Conservation (phyloP, 441 rosid species). For the Aquilaria agallochum region DNA sequence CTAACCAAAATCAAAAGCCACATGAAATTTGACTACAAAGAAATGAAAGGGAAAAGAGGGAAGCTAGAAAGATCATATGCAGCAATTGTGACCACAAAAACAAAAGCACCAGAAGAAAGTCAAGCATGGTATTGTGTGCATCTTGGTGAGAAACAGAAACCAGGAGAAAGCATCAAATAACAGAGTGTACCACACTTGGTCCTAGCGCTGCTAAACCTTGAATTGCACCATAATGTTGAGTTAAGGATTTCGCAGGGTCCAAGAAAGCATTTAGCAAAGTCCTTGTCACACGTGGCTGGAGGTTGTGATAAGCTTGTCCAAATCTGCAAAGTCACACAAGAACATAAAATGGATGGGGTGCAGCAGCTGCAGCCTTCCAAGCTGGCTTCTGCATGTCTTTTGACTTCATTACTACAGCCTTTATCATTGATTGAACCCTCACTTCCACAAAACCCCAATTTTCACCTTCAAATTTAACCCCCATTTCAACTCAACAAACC, state of each 20-base stretch:
- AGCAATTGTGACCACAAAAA: background rate
- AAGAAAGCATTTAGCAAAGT: conserved; percentile 56
- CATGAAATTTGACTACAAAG: background rate
- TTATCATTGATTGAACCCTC: conserved; percentile 4
- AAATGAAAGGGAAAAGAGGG: background rate
- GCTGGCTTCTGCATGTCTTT: no score
- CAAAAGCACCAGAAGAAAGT: background rate
- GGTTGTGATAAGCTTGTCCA: conserved; percentile 53
- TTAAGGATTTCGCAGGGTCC: conserved; percentile 49
- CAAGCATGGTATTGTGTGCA: no score
- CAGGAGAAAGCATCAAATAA: conserved; percentile 1
- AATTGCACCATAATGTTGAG: conserved; percentile 68
- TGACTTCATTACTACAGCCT: background rate
- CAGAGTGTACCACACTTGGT: conserved; percentile 45
- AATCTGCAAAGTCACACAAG: conserved; percentile 29
- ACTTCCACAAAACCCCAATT: background rate
- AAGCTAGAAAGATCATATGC: background rate
- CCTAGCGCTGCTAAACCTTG: conserved; percentile 66
- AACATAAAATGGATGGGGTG: no score
- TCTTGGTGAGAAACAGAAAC: no score
- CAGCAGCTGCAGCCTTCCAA: no score
- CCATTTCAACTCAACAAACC: no score
- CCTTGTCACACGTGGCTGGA: conserved; percentile 55
- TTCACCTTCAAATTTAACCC: background rate
- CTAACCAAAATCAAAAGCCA: conserved; percentile 27